Evolutionary conservation across 1,284 basidiomycete genomes (phyloP).

Genomic region (Earliella scabrosa): DNA sequence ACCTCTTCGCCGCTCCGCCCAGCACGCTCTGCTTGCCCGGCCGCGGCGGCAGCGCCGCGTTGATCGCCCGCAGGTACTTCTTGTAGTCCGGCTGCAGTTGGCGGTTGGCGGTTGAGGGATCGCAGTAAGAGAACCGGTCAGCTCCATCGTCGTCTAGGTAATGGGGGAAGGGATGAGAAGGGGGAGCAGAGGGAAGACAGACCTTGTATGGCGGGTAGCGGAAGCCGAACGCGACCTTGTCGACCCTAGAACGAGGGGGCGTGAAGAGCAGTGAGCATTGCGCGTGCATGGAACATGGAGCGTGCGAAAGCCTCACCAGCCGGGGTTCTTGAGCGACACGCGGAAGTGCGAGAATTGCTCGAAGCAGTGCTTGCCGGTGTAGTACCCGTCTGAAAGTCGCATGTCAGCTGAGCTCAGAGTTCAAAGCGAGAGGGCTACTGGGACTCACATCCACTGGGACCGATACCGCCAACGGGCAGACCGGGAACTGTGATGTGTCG

Average conservation of each 20-base stretch:
- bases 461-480: slow-evolving; percentile 77
- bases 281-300: too few species aligned
- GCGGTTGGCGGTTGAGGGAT: too few species aligned
- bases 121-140: too few species aligned
- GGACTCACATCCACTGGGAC: slow-evolving; percentile 70
- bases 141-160: too few species aligned
- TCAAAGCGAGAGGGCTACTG: background rate
- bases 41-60: slow-evolving; percentile 40
- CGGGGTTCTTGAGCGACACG: slow-evolving; percentile 63
- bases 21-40: slow-evolving; percentile 28
- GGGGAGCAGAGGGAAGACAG: slow-evolving; percentile 20
- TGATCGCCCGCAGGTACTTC: slow-evolving; percentile 7
- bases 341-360: slow-evolving; percentile 73
- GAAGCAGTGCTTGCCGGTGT: slow-evolving; percentile 68
- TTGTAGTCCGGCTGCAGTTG: slow-evolving; percentile 14
- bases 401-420: background rate
- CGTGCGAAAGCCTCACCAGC: slow-evolving; percentile 42
- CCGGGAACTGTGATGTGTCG: slow-evolving; percentile 48
- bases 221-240: slow-evolving; percentile 50
- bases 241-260: slow-evolving; percentile 48
- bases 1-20: slow-evolving; percentile 22
- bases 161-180: too few species aligned
- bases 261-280: background rate
- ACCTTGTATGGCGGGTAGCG: slow-evolving; percentile 73
- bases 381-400: slow-evolving; percentile 53